Evolutionary conservation across 1,284 basidiomycete species (phyloP), one percentile per base, ranked within the genome.

Genomic region (Takashimella tepidaria): DNA sequence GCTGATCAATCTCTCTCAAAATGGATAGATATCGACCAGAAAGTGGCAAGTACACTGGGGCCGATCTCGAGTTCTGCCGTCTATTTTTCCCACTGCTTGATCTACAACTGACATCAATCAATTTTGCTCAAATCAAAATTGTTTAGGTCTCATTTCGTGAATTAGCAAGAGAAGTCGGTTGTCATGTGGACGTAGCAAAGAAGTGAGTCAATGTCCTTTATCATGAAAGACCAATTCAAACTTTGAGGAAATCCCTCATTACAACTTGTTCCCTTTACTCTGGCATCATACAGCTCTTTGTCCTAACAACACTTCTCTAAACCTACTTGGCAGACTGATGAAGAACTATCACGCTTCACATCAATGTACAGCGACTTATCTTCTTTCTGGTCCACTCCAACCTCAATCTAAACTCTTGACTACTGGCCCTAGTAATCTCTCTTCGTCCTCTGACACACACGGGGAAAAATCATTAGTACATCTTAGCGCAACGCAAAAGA

Each of bases 171-270:
- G 66, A 74, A 51, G 27, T 69, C 0, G 64, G 66, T 25, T 70
- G 68, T 51, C 66, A 68, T 58, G 66, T 70, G 24, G 66, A 72
- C 43, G 40, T 51, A 1, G 68, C 72, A 6, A 74, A 74, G 58
- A 69, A 69, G 72, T 74, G 54, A 47, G 68, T 53, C 5, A 42
- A 27, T 3, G 2, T 46, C 48, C 47, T 47, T 19, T 26, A 40
- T 23, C 19, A 24, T 23, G 4, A 6, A 3, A 22, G 4, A 41
- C 23, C 45, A 50, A 47, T n/a, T 5, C 25, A 44, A 24, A 42
- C 37, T n/a, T n/a, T n/a, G n/a, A n/a, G n/a, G n/a, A n/a, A n/a
- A n/a, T n/a, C n/a, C n/a, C n/a, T n/a, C n/a, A n/a, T n/a, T n/a
- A n/a, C n/a, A n/a, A n/a, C n/a, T n/a, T n/a, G n/a, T n/a, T n/a